Base-by-base conservation (phyloP, 352 stramenopile species). In the Phytophthora quininea region DNA sequence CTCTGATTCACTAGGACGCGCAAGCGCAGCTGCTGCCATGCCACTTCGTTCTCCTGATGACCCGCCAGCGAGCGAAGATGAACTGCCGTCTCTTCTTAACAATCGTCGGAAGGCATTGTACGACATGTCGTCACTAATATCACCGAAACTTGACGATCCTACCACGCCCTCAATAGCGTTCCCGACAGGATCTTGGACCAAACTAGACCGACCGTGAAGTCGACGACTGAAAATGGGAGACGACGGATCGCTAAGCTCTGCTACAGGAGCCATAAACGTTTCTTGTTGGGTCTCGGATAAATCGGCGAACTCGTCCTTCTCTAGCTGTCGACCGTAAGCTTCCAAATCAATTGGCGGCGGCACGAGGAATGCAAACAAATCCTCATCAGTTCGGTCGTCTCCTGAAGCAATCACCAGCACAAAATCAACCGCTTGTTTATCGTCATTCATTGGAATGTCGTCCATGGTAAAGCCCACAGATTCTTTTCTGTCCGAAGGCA, bases 351-450 rank as follows among this genome's bases (percentile, higher is more conserved):
- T 91, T 30, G 88, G 88, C 3, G 88, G 86, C 0, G 88, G 88
- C 4, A 93, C 86, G 3, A 96, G 61, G 43, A 91, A 81, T 1
- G 82, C 67, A 58, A 96, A 96, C 51, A 96, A 48, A 62, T 96
- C 88, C 76, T 96, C 88, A 56, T 96, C 88, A 2, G 83, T 93
- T 11, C 86, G 82, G 31, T 93, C 86, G 50, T 96, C 86, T 6
- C 88, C 88, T 1, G 88, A 94, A 0, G 88, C 86, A 40, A 94
- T 93, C n/a, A 96, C 83, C 3, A 96, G 61, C 24, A 96, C 72
- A 62, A 93, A 96, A 58, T 96, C 88, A 14, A 96, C 86, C 15
- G 73, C 59, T 2, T 76, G 71, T 15, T 79, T 73, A 3, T 68
- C 71, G 30, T 82, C 54, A 27, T 76, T 62, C 12, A 76, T 27